Evolutionary conservation across 1,284 basidiomycete species (phyloP), one percentile per base, ranked within the genome.

Genomic region (Ustilago curta): DNA sequence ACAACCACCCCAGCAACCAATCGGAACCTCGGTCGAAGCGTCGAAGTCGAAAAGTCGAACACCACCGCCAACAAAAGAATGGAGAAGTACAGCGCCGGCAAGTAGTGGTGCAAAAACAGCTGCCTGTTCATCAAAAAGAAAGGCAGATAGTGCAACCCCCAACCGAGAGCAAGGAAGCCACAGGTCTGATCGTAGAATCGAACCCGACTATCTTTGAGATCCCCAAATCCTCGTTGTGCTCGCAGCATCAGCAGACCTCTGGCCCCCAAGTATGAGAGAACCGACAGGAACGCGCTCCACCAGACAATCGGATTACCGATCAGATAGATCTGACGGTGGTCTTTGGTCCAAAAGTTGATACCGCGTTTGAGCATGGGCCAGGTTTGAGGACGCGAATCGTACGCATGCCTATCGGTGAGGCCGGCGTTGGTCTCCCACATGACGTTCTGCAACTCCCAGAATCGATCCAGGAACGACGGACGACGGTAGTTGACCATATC

Each of bases 401-500:
- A 99, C 0, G 91, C 91, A 82, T 99, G 97, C 21, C 94, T 90
- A 78, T 97, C 95, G 0, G 96, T 98, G 66, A 99, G 86, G 0
- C 94, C 95, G 23, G 93, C 92, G 80, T 99, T 99, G 23, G 95
- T 98, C n/a, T 89, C 90, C 94, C 95, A 98, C 96, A 99, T 99
- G 65, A 96, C 95, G 75, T 89, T 88, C 83, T 99, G 94, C 37
- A 99, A 87, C 84, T 99, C 96, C 82, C 89, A 88, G 87, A 99
- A 98, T 86, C 97, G 97, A 76, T 88, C 81, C 39, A 97, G 86
- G 88, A 99, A 99, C 4, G 91, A 90, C 4, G 96, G 94, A 27
- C 90, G 87, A 67, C 89, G 88, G 84, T 97, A 97, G 97, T 99
- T 85, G 51, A 80, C 64, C 59, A 61, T 60, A 23, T 75, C 59